Conservation (phyloP, 2,329 filamentous ascomycete genomes). For the Karstenula rhodostoma region DNA sequence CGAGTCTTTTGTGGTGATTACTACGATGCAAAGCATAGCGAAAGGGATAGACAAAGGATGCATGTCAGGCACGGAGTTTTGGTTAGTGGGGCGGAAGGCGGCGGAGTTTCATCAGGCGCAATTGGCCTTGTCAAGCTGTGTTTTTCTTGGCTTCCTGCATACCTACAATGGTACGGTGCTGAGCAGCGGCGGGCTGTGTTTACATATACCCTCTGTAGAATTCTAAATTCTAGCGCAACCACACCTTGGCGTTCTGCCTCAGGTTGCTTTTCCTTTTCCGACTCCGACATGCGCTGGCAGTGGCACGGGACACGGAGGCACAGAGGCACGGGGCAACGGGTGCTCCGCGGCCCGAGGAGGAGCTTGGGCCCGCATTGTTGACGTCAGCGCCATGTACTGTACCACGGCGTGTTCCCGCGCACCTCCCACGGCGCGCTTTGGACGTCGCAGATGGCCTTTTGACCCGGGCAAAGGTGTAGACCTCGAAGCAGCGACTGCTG, state of each 20-base stretch:
- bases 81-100: constrained; percentile 14
- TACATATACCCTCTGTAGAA: constrained; percentile 14
- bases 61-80: constrained; percentile 16
- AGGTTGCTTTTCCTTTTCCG: neutral
- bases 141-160: neutral
- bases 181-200: constrained; percentile 5
- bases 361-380: constrained; percentile 1
- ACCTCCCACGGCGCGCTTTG: neutral
- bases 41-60: constrained; percentile 20
- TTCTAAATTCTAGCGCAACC: constrained; percentile 6
- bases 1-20: constrained; percentile 11
- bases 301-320: too few species aligned
- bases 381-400: constrained; percentile 1
- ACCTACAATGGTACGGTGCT: neutral
- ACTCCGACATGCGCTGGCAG: neutral
- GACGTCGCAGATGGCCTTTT: neutral
- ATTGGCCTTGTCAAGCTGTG: neutral
- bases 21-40: constrained; percentile 19
- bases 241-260: constrained; percentile 13
- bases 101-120: constrained; percentile 6
- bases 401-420: neutral
- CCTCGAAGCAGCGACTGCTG: too few species aligned
- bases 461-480: neutral
- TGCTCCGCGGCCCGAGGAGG: neutral
- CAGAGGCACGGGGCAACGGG: too few species aligned